A percentile compares a stretch with the other conserved stretches of the same genome.
Evolutionary conservation across 306 rosid species (phyloP).

Genomic region (Prunus mongolica): DNA sequence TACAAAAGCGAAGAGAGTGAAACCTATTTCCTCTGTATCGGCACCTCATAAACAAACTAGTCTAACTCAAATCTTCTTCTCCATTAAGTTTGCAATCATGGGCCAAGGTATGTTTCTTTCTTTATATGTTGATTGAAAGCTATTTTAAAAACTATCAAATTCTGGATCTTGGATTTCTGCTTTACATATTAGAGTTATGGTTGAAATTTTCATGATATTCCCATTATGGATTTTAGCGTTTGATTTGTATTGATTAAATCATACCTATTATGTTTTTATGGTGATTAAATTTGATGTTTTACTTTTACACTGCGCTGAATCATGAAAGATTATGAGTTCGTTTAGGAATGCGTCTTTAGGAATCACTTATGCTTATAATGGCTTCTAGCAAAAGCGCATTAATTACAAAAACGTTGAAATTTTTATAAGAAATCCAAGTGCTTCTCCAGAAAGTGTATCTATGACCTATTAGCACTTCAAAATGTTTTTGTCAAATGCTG

Average conservation of each 20-base stretch:
- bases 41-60: not conserved
- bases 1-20: not conserved
- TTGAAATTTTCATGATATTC: not conserved
- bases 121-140: not conserved
- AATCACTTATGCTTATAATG: too few relatives aligned
- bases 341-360: too few relatives aligned
- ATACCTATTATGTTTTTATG: not conserved
- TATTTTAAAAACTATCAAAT: not conserved
- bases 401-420: too few relatives aligned
- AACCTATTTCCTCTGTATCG: not conserved
- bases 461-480: too few relatives aligned
- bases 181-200: not conserved
- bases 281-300: not conserved
- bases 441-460: too few relatives aligned
- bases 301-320: not conserved
- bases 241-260: not conserved
- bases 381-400: too few relatives aligned
- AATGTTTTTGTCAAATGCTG: too few relatives aligned
- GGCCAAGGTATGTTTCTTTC: not conserved
- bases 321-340: not conserved
- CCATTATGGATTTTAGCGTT: not conserved
- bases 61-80: not conserved
- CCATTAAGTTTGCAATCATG: not conserved
- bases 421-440: too few relatives aligned
- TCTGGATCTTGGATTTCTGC: not conserved